Evolutionary conservation across 2,329 filamentous ascomycete genomes (phyloP).

Genomic region (Aspergillus puulaauensis): DNA sequence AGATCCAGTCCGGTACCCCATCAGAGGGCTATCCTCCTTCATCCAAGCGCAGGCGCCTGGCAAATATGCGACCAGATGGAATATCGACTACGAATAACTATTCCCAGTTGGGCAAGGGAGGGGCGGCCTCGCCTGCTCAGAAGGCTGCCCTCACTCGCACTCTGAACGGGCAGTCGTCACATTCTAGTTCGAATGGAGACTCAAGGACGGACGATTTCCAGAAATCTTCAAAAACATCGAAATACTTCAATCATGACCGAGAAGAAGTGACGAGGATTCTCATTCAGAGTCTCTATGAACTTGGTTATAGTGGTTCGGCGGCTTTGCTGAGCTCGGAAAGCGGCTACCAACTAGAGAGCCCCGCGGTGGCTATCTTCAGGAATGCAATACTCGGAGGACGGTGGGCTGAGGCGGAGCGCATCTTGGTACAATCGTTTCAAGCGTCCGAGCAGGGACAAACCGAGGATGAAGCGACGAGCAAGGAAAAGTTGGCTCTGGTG

Average conservation of each 20-base stretch:
- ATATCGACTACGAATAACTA: slow-evolving; percentile 57
- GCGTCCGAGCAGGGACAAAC: slow-evolving; percentile 36
- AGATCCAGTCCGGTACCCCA: slow-evolving; percentile 24
- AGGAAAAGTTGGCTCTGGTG: slow-evolving; percentile 68
- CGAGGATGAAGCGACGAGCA: slow-evolving; percentile 23
- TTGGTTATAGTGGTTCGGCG: slow-evolving; percentile 81
- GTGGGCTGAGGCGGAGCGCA: slow-evolving; percentile 81
- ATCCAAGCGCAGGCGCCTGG: slow-evolving; percentile 60
- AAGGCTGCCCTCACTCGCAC: slow-evolving; percentile 49
- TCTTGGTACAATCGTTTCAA: slow-evolving; percentile 61
- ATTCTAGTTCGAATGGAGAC: slow-evolving; percentile 36
- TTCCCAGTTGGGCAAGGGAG: slow-evolving; percentile 59
- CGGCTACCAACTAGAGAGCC: slow-evolving; percentile 81
- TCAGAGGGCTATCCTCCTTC: slow-evolving; percentile 34
- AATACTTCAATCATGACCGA: slow-evolving; percentile 81
- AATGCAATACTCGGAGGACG: slow-evolving; percentile 74
- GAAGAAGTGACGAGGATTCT: slow-evolving; percentile 91
- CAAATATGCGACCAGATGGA: slow-evolving; percentile 65
- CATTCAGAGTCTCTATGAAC: slow-evolving; percentile 84
- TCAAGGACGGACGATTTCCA: slow-evolving; percentile 41
- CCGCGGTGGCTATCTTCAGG: slow-evolving; percentile 81
- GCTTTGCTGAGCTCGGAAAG: slow-evolving; percentile 75
- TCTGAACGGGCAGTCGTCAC: slow-evolving; percentile 56
- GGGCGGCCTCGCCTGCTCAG: slow-evolving; percentile 44
- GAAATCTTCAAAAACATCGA: slow-evolving; percentile 34